Base-by-base conservation (phyloP, 2,329 filamentous ascomycete genomes). In the Pseudogymnoascus sp. region DNA sequence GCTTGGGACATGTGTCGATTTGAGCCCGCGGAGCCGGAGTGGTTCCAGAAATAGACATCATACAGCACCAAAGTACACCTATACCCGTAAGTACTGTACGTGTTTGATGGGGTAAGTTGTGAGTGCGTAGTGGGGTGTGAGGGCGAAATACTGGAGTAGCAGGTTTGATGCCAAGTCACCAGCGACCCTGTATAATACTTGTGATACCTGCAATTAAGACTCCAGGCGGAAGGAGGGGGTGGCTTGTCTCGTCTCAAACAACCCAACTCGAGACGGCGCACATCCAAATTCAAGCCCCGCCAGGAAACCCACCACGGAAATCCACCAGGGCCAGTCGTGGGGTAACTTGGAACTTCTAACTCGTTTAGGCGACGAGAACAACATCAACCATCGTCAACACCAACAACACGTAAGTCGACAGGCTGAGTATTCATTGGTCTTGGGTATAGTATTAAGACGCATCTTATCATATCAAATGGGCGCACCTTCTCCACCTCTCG, bases 151-250 rank as follows among this genome's bases (percentile, higher is more conserved):
- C 50, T 21, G 50, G 50, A 56, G 50, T 56, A 56, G 50, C 50
- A 56, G 50, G 50, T 35, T 56, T 56, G 50, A 56, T 33, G 50
- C 50, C 50, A 56, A 56, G 50, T 56, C 50, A 56, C 16, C 50
- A 33, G n/a, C 1, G 50, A 33, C 50, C 50, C 50, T 56, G 50
- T 56, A 56, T 56, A 56, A 56, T 56, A 56, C n/a, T 33, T 56
- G 50, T 56, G 50, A 56, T 56, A 56, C 50, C 50, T 56, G 50
- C 16, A 56, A 56, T 56, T 56, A 56, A 56, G 50, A 56, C 50
- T 35, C 50, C n/a, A 56, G 50, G 28, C 50, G 50, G 50, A 56
- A 56, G 50, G 50, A 56, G 50, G 50, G 50, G 50, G 50, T 56
- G 50, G 50, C 50, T 56, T 56, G 50, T 56, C 50, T 33, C 50